Evolutionary conservation across 192 early-diverging fungal species (phyloP), one percentile per base, ranked within the genome.

Genomic region (Gonapodya prolifera): DNA sequence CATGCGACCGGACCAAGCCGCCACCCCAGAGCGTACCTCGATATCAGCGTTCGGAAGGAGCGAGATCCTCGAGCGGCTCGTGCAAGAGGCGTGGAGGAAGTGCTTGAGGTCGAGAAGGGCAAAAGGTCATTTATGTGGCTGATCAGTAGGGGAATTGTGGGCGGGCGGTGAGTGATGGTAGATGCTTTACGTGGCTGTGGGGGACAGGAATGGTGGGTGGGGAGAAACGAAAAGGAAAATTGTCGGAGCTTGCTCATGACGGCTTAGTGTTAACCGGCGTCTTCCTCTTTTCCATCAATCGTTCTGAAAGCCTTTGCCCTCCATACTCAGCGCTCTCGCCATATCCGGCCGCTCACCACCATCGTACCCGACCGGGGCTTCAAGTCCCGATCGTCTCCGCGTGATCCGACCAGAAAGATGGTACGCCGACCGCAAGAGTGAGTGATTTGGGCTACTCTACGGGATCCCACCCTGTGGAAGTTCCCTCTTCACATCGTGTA

Each of bases 71-170:
- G 85, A 90, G 69, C 69, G 77, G 1, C 76, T 91, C 30, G 85
- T 90, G 18, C 34, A 80, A 69, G 87, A 90, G 70, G 84, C 91
- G 0, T 86, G 85, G 30, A 74, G 75, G n/a, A 80, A 83, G 33
- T 90, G 83, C 75, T 80, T 90, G 30, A 87, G 89, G 31, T 81
- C 86, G 2, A 89, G 61, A 86, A 31, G 80, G 83, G 2, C 77
- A 89, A 1, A 92, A 88, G 1, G 85, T 92, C 28, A 87, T 92
- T 2, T 91, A 87, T 75, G 85, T 86, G 17, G 88, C 85, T 2
- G 91, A 91, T 82, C 86, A 91, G 73, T 92, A 91, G 76, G 91
- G 90, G 2, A 85, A 84, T 35, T 92, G 91, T 90, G 70, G 83
- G 34, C 77, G 86, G 8, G 86, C 85, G 31, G 32, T 18, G 71